Conservation (phyloP, 2,329 filamentous ascomycete species). For the Trichoderma atroviride region DNA sequence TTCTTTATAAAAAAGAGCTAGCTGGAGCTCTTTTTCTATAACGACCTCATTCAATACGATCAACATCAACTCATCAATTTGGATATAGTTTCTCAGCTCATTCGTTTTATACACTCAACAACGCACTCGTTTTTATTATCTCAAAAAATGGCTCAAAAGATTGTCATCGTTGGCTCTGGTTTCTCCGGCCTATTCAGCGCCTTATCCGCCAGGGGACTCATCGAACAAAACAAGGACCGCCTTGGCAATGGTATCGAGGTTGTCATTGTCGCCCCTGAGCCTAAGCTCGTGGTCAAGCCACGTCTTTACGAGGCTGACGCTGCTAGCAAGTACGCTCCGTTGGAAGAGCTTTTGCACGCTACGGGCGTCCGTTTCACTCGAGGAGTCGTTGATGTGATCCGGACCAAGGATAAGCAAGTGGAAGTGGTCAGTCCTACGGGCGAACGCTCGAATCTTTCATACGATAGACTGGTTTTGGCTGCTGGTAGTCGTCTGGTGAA, state of each 20-base stretch:
- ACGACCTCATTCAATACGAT: not conserved
- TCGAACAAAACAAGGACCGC: conserved; percentile 30
- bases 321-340: conserved; percentile 31
- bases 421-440: conserved; percentile 7
- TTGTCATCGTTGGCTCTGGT: conserved; percentile 37
- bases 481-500: conserved; percentile 39
- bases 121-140: no score
- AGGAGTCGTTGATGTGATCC: conserved; percentile 33
- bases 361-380: conserved; percentile 35
- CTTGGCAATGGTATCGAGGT: conserved; percentile 34
- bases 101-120: not conserved
- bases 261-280: conserved; percentile 39
- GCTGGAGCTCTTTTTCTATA: not conserved
- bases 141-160: not conserved
- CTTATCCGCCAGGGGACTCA: conserved; percentile 40
- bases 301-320: conserved; percentile 41
- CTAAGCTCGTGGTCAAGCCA: conserved; percentile 38
- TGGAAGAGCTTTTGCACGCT: conserved; percentile 34
- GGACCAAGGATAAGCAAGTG: conserved; percentile 24
- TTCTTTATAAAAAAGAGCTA: not conserved
- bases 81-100: not conserved
- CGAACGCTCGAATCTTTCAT: conserved; percentile 30
- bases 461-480: conserved; percentile 41
- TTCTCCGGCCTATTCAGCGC: conserved; percentile 45
- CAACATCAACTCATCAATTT: not conserved